Evolutionary conservation across 257 asterid genomes (phyloP), one percentile per base, ranked within the genome.

Genomic region (Forsythia viridissima): DNA sequence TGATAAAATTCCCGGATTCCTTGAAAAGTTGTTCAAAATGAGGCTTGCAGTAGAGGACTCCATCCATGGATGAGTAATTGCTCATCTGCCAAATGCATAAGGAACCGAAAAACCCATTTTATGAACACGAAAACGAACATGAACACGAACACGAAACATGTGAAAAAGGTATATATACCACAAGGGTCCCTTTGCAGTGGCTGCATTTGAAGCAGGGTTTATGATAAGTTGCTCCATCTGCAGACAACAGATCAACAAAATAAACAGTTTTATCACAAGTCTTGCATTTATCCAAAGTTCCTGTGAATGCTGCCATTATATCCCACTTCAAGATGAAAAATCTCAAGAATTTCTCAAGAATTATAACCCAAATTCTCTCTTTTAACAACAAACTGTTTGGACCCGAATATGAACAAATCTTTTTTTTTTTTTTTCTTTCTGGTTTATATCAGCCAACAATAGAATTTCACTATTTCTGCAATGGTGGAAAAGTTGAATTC

Each of bases 11-110:
- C 67, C 95, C 98, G 4, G 90, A 86, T 83, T 94, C 95, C 91
- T 88, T 92, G 80, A 91, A 90, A 16, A 90, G 91, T 66, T 92
- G 97, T 77, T 94, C 95, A 46, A 94, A 91, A 81, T 94, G 98
- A 75, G 97, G 66, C 86, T 88, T 94, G 91, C 97, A 94, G 75
- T 88, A 94, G n/a, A 92, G 77, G 75, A 82, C 84, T 80, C 97
- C 98, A 63, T 92, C 96, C 89, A 88, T 84, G 77, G 96, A 87
- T 9, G 97, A 92, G 85, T 91, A 94, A 90, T 83, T 91, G 91
- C 98, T 94, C 92, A 94, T 90, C 98, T 93, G 88, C 79, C 57
- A 18, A 5, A 44, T 18, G 34, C 16, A 37, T n/a, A 69, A 11
- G 6, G 34, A 30, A 30, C 2, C 34, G 34, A 30, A 30, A 30